These are phyloP conservation scores for Mortierella hygrophila DNA, from an alignment of 192 early-diverging fungal species.

Conservation along the genomic window DNA sequence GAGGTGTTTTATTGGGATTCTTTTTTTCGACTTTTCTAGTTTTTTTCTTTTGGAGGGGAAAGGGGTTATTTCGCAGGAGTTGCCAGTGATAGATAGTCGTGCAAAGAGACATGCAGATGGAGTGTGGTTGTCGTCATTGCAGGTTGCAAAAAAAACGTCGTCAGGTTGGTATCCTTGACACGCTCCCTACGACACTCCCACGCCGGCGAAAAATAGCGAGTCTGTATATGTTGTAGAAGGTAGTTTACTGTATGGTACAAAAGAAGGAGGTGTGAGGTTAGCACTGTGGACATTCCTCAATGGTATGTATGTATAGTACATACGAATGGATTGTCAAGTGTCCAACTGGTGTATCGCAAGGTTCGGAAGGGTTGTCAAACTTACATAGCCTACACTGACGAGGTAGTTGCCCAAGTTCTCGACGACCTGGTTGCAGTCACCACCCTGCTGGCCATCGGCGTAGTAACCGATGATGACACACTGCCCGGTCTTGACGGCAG, in stretches of 20 bases:
- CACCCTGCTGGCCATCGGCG: conserved; percentile 72
- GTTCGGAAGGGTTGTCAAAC: conserved; percentile 12
- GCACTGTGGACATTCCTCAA: neutral
- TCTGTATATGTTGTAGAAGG: neutral
- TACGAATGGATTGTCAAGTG: no score
- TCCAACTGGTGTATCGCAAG: neutral
- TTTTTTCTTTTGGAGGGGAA: neutral
- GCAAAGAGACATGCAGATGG: neutral
- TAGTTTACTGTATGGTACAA: neutral
- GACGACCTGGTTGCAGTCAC: conserved; percentile 79
- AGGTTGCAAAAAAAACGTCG: neutral
- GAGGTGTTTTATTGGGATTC: neutral
- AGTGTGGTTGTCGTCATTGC: neutral
- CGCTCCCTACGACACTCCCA: neutral
- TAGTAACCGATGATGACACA: conserved; percentile 83
- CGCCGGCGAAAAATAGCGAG: neutral
- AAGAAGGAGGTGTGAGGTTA: neutral
- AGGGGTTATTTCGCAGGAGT: neutral
- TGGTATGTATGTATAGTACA: no score
- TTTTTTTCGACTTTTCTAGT: neutral
- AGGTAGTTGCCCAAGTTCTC: conserved; percentile 86
- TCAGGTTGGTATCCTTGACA: neutral
- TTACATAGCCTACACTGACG: conserved; percentile 71
- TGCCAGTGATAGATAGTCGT: neutral
- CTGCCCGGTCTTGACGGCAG: conserved; percentile 83